Percentiles rank a stretch among this genome's conserved stretches.
Conservation (phyloP, 176 grass and related monocot genomes). For the Canna indica region DNA sequence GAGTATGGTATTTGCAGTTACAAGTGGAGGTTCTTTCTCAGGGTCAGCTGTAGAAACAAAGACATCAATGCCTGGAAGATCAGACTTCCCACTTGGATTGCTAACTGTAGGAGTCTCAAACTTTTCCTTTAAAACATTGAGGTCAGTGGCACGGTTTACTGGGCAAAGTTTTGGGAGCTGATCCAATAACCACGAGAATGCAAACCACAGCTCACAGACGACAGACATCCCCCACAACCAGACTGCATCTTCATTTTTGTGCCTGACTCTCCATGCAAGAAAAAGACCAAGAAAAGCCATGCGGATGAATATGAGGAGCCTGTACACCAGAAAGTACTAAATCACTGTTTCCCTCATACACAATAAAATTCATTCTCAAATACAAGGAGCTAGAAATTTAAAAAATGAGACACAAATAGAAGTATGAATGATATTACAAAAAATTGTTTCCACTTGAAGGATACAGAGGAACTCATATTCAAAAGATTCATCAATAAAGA, state of each 20-base stretch:
- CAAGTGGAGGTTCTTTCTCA: conserved; percentile 82
- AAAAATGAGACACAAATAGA: not conserved
- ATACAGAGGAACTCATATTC: not conserved
- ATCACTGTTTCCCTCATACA: not conserved
- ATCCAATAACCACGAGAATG: conserved; percentile 86
- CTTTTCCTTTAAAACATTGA: conserved; percentile 81
- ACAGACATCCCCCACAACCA: conserved; percentile 99
- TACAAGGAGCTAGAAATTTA: not conserved
- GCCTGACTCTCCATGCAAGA: conserved; percentile 65
- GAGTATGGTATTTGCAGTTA: conserved; percentile 88
- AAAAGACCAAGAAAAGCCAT: conserved; percentile 56
- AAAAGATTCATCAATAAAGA: not conserved
- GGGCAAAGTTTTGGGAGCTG: conserved; percentile 81
- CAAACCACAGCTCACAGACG: conserved; percentile 91
- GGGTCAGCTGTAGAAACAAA: conserved; percentile 96
- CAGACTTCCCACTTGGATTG: conserved; percentile 67
- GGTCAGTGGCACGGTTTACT: conserved; percentile 68
- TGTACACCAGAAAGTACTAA: conserved; percentile 19
- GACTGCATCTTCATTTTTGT: conserved; percentile 79
- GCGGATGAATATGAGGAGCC: conserved; percentile 81
- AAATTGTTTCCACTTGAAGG: too few relatives aligned
- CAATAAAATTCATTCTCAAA: too few relatives aligned
- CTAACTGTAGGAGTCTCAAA: conserved; percentile 55
- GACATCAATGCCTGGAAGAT: conserved; percentile 78
- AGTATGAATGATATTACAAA: too few relatives aligned